Conservation (phyloP, 768 basidiomycete species). For the Lepiota brunneoincarnata region DNA sequence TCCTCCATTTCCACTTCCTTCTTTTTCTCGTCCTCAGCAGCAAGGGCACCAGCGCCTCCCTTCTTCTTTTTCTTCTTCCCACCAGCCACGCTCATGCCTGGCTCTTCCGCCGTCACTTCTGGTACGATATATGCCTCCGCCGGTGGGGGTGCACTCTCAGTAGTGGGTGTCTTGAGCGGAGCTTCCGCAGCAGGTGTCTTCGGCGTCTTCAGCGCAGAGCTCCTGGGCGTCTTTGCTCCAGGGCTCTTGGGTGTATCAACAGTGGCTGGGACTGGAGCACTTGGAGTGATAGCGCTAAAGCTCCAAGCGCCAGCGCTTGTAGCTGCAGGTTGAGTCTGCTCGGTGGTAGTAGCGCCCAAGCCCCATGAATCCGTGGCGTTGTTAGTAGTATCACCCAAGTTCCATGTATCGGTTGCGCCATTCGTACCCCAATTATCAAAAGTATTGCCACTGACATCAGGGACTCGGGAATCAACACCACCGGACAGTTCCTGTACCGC, state of each 20-base stretch:
- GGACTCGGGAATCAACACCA: slow-evolving; percentile 11
- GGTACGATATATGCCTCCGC: slow-evolving; percentile 14
- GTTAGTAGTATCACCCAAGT: neutral
- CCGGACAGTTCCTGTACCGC: slow-evolving; percentile 21
- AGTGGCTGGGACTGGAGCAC: slow-evolving; percentile 9
- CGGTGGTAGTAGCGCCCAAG: neutral
- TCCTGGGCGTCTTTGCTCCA: slow-evolving; percentile 9
- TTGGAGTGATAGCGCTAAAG: slow-evolving; percentile 1
- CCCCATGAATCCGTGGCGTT: neutral
- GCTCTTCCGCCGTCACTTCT: slow-evolving; percentile 4
- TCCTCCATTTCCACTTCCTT: slow-evolving; percentile 13
- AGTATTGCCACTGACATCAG: slow-evolving; percentile 4
- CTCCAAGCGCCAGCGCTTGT: neutral
- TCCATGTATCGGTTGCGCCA: slow-evolving; percentile 9
- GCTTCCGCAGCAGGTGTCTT: slow-evolving; percentile 2
- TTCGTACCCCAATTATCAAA: slow-evolving; percentile 13
- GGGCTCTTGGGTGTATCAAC: slow-evolving; percentile 9
- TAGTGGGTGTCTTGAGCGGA: slow-evolving; percentile 4
- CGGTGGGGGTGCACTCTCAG: slow-evolving; percentile 8
- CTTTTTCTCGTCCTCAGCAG: slow-evolving; percentile 16
- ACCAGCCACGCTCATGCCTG: slow-evolving; percentile 16
- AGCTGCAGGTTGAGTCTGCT: neutral
- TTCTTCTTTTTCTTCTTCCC: slow-evolving; percentile 23
- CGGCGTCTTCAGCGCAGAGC: neutral
- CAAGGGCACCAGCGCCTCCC: slow-evolving; percentile 18